These are phyloP conservation scores for Aspergillus sp. DNA, from an alignment of 2,329 filamentous ascomycete species.

Conservation along the genomic window DNA sequence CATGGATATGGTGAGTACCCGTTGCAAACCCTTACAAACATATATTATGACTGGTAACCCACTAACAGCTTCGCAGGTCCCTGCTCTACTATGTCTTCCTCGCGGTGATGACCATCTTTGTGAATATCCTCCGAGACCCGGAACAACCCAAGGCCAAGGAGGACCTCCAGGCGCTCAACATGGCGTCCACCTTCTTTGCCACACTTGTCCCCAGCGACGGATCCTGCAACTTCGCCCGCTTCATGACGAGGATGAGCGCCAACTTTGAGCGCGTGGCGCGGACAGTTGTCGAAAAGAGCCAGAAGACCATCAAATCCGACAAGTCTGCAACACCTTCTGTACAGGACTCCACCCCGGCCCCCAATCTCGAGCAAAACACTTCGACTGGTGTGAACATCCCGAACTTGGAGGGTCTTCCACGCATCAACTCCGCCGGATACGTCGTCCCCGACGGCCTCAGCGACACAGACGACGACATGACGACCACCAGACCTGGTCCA, in stretches of 20 bases:
- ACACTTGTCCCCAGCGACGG: slow-evolving; percentile 75
- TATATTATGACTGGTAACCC: neutral
- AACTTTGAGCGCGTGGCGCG: slow-evolving; percentile 91
- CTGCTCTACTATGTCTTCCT: slow-evolving; percentile 93
- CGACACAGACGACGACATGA: slow-evolving; percentile 1
- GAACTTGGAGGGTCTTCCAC: slow-evolving; percentile 28
- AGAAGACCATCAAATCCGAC: slow-evolving; percentile 59
- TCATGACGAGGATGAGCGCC: slow-evolving; percentile 84
- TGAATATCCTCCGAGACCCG: slow-evolving; percentile 88
- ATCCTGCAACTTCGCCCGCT: slow-evolving; percentile 77
- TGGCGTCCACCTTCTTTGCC: slow-evolving; percentile 84
- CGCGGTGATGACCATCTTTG: slow-evolving; percentile 85
- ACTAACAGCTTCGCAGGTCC: slow-evolving; percentile 51
- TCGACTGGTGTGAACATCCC: slow-evolving; percentile 20
- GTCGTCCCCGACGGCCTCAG: slow-evolving; percentile 27
- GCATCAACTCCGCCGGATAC: slow-evolving; percentile 31
- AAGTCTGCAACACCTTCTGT: slow-evolving; percentile 1
- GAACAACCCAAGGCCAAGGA: slow-evolving; percentile 76
- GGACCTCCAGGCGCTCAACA: slow-evolving; percentile 80
- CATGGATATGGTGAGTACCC: slow-evolving; percentile 79
- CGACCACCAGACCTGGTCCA: neutral
- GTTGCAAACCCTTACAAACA: neutral
- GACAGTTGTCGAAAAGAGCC: slow-evolving; percentile 80
- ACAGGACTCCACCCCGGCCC: slow-evolving; percentile 1
- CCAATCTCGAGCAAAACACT: slow-evolving; percentile 5